Evolutionary conservation across 352 stramenopile genomes (phyloP), one percentile per base, ranked within the genome.

Genomic region (Blastocystis hominis): DNA sequence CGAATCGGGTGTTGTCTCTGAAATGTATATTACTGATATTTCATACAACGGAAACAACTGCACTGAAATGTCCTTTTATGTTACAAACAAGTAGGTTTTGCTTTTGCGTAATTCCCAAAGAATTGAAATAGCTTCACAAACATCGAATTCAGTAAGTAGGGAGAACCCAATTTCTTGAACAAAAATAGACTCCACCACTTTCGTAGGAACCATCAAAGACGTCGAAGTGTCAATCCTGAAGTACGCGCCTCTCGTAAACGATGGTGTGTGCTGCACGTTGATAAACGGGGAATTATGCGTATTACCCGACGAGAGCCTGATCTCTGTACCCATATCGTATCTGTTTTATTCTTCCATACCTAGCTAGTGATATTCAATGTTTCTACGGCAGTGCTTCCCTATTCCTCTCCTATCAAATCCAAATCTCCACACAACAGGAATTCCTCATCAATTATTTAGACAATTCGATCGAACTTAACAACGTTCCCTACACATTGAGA

Each of bases 11-110:
- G 4, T 47, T 40, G 24, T 66, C 20, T 36, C 50, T 17, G 72
- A 84, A 66, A 84, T 84, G 44, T 84, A 84, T 46, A 34, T 66
- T 20, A 68, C 72, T 2, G 72, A 84, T 7, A 68, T 47, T 46
- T 38, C 55, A 15, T 84, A 54, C 56, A 68, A 36, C n/a, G 30
- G 20, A 36, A 15, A 15, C 6, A 61, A 84, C 24, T 84, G 72
- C 55, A 38, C 56, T 13, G 20, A 13, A 17, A n/a, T 34, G 2
- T 44, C 68, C 1, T 84, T 69, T 34, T 40, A 46, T 10, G 10
- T 84, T 40, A 84, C 53, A 2, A 47, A 84, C 17, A 84, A 84
- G 72, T 68, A 66, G 2, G 4, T n/a, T 47, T 68, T 38, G 13
- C 36, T 30, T 34, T 24, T 47, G 15, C 6, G 20, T 24, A 54